A percentile compares a stretch with the other conserved stretches of the same genome.
phyloP scores from a whole-genome alignment of 306 rosid genomes.

The Cucurbita argyrosperma region DNA sequence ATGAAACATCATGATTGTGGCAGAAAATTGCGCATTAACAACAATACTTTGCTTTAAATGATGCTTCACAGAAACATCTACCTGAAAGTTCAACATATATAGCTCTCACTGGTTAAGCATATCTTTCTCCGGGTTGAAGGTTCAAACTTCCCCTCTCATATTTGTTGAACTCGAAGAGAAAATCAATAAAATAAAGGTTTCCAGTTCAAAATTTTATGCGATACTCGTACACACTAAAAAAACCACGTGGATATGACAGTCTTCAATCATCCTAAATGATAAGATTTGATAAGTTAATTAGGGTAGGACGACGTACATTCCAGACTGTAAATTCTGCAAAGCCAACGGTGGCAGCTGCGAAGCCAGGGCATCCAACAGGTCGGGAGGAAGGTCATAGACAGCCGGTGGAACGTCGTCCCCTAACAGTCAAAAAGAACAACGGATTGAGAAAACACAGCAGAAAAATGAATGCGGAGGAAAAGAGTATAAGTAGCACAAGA shows the following conservation, averaged over 20 bases:
- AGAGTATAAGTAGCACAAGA: not conserved
- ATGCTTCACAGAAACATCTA: not conserved
- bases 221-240: not conserved
- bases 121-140: not conserved
- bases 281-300: not conserved
- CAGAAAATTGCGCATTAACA: not conserved
- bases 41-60: not conserved
- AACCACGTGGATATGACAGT: not conserved
- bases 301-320: conserved; percentile 23
- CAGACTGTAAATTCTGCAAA: conserved; percentile 28
- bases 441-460: not conserved
- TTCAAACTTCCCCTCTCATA: not conserved
- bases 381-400: conserved; percentile 28
- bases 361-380: conserved; percentile 34
- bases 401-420: conserved; percentile 35
- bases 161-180: not conserved
- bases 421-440: conserved; percentile 6
- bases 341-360: conserved; percentile 37
- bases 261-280: not conserved
- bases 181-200: not conserved
- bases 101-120: not conserved
- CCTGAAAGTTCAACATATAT: not conserved
- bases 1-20: not conserved
- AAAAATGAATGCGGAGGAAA: not conserved
- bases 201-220: not conserved